These are phyloP conservation scores for Aegilops longissima DNA, from an alignment of 176 grass and related monocot species.

Conservation along the genomic window DNA sequence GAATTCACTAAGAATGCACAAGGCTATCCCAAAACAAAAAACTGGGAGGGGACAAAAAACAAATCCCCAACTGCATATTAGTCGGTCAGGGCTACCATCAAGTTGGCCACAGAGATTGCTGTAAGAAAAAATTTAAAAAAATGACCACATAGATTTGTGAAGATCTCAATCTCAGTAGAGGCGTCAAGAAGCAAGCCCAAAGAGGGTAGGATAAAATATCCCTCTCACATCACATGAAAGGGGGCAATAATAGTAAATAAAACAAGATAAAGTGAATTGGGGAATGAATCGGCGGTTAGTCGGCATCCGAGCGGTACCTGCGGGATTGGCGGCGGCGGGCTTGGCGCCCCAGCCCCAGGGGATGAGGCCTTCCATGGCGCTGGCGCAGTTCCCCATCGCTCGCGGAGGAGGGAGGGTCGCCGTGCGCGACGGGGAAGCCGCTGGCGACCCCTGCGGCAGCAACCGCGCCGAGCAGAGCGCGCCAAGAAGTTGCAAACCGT, in stretches of 20 bases:
- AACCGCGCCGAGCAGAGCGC: background rate
- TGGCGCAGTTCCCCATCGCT: slow-evolving; percentile 67
- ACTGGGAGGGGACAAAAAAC: too few relatives aligned
- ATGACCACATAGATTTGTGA: background rate
- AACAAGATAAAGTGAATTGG: background rate
- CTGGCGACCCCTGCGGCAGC: background rate
- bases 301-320: background rate
- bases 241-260: too few relatives aligned
- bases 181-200: background rate
- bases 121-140: background rate
- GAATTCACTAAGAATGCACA: background rate
- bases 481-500: background rate
- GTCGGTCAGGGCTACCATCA: background rate
- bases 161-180: background rate
- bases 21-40: background rate
- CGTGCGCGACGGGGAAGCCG: background rate
- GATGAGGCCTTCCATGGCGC: slow-evolving; percentile 35
- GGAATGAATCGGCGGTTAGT: background rate
- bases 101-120: background rate
- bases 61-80: background rate
- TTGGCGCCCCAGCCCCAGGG: slow-evolving; percentile 15
- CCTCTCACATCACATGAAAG: too few relatives aligned
- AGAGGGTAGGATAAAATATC: background rate
- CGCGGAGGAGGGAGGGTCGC: background rate
- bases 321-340: background rate